A percentile compares a stretch with the other conserved stretches of the same genome.
Evolutionary conservation across 2,329 filamentous ascomycete genomes (phyloP).

Genomic region (Fusarium incarnatum): DNA sequence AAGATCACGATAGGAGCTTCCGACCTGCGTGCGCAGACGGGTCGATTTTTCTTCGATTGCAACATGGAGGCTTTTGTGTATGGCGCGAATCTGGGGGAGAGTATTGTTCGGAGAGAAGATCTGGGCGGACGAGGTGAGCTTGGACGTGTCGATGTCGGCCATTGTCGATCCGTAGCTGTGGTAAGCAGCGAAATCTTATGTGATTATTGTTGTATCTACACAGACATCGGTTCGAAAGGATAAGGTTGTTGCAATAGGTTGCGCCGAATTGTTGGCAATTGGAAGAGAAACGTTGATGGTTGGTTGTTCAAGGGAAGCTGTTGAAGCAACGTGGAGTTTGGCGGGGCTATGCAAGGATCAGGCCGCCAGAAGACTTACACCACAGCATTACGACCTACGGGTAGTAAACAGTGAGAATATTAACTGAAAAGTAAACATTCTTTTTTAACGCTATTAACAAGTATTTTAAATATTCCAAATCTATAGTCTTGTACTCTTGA

Average conservation of each 20-base stretch:
- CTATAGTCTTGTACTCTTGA: constrained; percentile 93
- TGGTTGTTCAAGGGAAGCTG: constrained; percentile 27
- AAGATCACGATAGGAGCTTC: constrained; percentile 83
- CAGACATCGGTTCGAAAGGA: constrained; percentile 23
- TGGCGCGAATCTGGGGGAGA: constrained; percentile 71
- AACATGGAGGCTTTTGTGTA: constrained; percentile 69
- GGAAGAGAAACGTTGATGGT: constrained; percentile 15
- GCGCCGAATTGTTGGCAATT: constrained; percentile 10
- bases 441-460: constrained; percentile 33
- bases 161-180: constrained; percentile 46
- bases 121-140: constrained; percentile 62
- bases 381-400: background rate
- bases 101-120: constrained; percentile 68
- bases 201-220: constrained; percentile 1
- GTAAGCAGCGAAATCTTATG: background rate
- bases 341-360: constrained; percentile 36
- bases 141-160: constrained; percentile 60
- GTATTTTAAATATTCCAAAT: constrained; percentile 21
- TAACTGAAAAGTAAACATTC: constrained; percentile 3
- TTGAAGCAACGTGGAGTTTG: constrained; percentile 46
- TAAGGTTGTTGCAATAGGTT: constrained; percentile 2
- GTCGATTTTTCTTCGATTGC: constrained; percentile 72
- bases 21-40: constrained; percentile 72
- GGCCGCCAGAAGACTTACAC: constrained; percentile 12
- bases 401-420: background rate